Evolutionary conservation across 208 protist genomes (phyloP), one percentile per base, ranked within the genome.

Genomic region (Trypanosoma brucei): DNA sequence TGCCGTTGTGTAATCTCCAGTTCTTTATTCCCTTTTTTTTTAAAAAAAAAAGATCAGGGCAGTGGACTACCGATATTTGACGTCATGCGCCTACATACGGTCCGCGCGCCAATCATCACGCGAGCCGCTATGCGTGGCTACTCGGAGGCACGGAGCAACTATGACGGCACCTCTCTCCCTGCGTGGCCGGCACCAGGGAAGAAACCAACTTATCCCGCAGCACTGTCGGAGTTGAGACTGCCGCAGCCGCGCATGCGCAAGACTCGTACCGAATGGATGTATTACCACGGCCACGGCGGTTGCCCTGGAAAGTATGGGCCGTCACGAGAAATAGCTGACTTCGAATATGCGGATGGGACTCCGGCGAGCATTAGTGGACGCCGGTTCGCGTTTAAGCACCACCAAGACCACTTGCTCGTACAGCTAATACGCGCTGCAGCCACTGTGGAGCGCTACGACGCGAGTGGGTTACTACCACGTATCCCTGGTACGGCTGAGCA

Each of bases 251-350:
- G 64, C 30, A 80, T 94, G 59, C 84, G 88, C 53, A 90, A 91
- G 77, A 92, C 88, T 39, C 83, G 88, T 76, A 85, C 87, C 55
- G 88, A 94, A 65, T 94, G 88, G 86, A 82, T 71, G 72, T 71
- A 83, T 38, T 82, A 89, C 55, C 85, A 94, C 71, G 85, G 85
- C 36, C 73, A 94, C 69, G 88, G 88, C 11, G 75, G 76, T 39
- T 75, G 79, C 54, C 76, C 75, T 38, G 83, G 85, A 42, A 73
- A 78, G 62, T 89, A 83, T 71, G 90, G 90, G 35, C 77, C 77
- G 9, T 78, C 85, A 13, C 79, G 86, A 30, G 90, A 95, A 59
- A 68, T 91, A 3, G 83, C 90, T 0, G 90, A 95, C 59, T 93
- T 80, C 59, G 83, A 92, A 77, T 92, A 81, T 74, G 83, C 73